Base-by-base conservation (phyloP, 192 early-diverging fungal species). In the Rhizophlyctis rosea region DNA sequence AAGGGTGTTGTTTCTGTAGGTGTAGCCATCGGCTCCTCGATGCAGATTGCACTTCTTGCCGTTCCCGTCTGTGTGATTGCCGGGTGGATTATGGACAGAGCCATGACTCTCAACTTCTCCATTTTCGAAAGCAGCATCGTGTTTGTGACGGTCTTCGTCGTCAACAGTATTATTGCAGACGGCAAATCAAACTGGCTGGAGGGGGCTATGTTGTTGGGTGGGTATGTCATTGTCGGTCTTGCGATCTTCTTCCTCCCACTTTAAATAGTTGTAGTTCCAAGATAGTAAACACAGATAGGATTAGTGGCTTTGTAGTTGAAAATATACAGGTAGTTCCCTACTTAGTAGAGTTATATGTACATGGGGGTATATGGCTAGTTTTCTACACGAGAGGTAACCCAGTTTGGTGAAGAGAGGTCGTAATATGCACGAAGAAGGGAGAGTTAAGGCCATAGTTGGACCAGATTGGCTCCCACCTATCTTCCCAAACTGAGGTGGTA, bases 171-270 rank as follows among this genome's bases (percentile, higher is more conserved):
- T 28, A 80, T 87, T 27, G 61, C 72, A 57, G 94, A 96, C 69
- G 96, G 96, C 13, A 69, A 87, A 48, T 88, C 87, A 4, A 94
- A 96, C 73, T 98, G 91, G 92, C 77, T 98, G 16, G 92, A 94
- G 71, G 95, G 95, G 4, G 79, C 81, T 34, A 82, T 94, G 74
- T 72, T 96, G 29, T 71, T 98, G 34, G 83, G 79, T 4, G 80
- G 89, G 0, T 98, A 96, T 78, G 47, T 84, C 23, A 91, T 98
- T 50, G 83, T 98, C 53, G 88, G 83, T 24, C 79, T 91, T 23
- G 92, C 90, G 3, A 94, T 90, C 63, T 93, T 78, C 70, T 85
- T 88, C 59, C 47, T 76, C 59, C 67, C 67, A n/a, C n/a, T n/a
- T n/a, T n/a, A n/a, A n/a, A n/a, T n/a, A n/a, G n/a, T n/a, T n/a